phyloP scores from a whole-genome alignment of 768 basidiomycete species.

The Podaxis sp. region DNA sequence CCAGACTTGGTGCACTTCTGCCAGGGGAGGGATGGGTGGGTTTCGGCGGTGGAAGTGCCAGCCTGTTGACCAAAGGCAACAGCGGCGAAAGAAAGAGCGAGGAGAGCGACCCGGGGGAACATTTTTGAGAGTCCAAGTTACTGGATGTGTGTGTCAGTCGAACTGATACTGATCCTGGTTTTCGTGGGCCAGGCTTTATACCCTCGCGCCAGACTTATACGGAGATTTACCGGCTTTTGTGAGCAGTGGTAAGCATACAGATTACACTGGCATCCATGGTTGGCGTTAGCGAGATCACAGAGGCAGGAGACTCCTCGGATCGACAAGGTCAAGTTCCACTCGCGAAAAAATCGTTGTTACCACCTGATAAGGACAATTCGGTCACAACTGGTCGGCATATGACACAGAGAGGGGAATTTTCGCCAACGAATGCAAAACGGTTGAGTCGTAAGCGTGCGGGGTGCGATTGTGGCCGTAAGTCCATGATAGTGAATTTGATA shows the following conservation, averaged over 20 bases:
- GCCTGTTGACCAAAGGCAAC: conserved; percentile 14
- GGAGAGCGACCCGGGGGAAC: conserved; percentile 11
- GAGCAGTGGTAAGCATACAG: neutral
- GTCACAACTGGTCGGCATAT: neutral
- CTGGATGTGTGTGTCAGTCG: neutral
- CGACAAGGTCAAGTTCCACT: neutral
- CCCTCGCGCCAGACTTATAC: neutral
- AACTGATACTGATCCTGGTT: neutral
- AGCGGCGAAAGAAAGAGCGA: conserved; percentile 12
- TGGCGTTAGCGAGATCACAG: neutral
- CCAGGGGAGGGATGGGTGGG: conserved; percentile 15
- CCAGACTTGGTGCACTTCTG: conserved; percentile 12
- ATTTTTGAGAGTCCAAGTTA: neutral
- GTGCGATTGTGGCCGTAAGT: neutral
- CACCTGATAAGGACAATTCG: neutral
- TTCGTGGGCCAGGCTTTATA: neutral
- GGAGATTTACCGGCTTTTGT: conserved; percentile 1
- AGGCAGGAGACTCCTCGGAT: conserved; percentile 5
- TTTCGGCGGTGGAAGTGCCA: conserved; percentile 15
- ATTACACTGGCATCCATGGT: neutral
- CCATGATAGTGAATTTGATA: neutral
- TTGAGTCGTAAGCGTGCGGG: neutral
- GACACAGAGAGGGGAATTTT: neutral
- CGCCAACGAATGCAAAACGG: neutral
- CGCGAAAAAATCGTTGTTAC: neutral